Evolutionary conservation across 371 early-diverging fungal species (phyloP).

Genomic region (Umbelopsis sp.): DNA sequence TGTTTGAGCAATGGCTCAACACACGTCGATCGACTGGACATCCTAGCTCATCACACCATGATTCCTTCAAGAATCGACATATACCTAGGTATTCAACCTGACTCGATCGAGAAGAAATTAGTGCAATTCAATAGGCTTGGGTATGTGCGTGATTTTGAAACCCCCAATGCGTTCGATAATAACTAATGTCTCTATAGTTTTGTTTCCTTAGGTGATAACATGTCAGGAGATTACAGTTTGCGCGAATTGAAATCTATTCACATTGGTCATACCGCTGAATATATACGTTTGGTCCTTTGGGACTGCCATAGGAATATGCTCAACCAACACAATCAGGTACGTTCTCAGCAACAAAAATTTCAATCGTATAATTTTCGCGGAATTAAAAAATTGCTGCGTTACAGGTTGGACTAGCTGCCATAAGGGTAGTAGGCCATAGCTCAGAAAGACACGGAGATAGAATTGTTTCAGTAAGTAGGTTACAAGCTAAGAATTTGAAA

Average conservation of each 20-base stretch:
- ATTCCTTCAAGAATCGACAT: constrained; percentile 9
- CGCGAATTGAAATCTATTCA: constrained; percentile 80
- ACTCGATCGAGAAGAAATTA: neutral
- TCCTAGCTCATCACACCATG: constrained; percentile 3
- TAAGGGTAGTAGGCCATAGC: constrained; percentile 58
- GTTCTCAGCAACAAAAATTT: neutral
- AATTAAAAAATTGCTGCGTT: neutral
- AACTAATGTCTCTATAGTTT: constrained; percentile 23
- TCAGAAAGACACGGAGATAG: constrained; percentile 3
- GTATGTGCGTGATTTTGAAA: constrained; percentile 5
- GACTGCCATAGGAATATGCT: constrained; percentile 72
- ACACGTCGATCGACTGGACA: constrained; percentile 13
- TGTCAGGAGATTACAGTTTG: constrained; percentile 51
- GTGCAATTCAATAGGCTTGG: constrained; percentile 15
- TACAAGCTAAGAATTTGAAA: neutral
- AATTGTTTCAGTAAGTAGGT: neutral
- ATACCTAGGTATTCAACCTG: neutral
- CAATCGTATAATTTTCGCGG: neutral
- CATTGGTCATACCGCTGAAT: constrained; percentile 73
- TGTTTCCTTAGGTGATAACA: constrained; percentile 58
- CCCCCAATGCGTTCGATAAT: neutral
- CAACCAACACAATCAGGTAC: constrained; percentile 80
- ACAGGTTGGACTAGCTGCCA: constrained; percentile 63
- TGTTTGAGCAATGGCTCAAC: neutral
- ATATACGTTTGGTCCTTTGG: constrained; percentile 69